Base-by-base conservation (phyloP, 768 basidiomycete species). In the Suillus americanus region DNA sequence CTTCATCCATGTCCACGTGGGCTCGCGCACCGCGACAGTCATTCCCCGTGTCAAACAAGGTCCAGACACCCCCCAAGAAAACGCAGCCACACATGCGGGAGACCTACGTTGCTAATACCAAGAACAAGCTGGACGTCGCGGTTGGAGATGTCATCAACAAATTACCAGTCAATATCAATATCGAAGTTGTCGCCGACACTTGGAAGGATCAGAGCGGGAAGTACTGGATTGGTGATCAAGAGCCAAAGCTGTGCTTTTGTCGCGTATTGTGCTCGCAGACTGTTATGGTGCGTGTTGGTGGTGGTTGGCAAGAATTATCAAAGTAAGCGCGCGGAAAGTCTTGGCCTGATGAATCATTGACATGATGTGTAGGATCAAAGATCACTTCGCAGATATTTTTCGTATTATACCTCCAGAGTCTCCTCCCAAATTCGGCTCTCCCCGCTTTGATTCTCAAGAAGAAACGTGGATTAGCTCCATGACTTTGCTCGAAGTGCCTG, bases 231-330 rank as follows among this genome's bases (percentile, higher is more conserved):
- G 96, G 96, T 16, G 89, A 94, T 68, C 87, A 93, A 69, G 93
- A 96, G 60, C 87, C 94, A 7, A 94, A 89, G 75, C 80, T 97
- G 38, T 96, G 94, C 75, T 97, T 95, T 75, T 95, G 94, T 75
- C 86, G 95, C 33, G 96, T 97, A 54, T 78, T 97, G 33, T 87
- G 94, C 13, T 94, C 91, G 2, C 91, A 94, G 70, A 95, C 92
- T 0, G 95, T 97, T 67, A 97, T 97, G 95, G 95, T 98, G 51
- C 86, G 95, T 65, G 94, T 97, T 16, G 95, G 95, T 33, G 96
- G 96, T 41, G 96, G 96, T 20, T 98, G 95, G 95, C 80, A 86
- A 62, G 95, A 97, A 75, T 78, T 98, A 61, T 94, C 93, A 23
- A 94, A 89, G 95, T 96, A 74, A 54, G 89, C 81, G 28, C 62